Conservation (phyloP, 2,329 filamentous ascomycete species). For the Pyrenophora seminiperda region DNA sequence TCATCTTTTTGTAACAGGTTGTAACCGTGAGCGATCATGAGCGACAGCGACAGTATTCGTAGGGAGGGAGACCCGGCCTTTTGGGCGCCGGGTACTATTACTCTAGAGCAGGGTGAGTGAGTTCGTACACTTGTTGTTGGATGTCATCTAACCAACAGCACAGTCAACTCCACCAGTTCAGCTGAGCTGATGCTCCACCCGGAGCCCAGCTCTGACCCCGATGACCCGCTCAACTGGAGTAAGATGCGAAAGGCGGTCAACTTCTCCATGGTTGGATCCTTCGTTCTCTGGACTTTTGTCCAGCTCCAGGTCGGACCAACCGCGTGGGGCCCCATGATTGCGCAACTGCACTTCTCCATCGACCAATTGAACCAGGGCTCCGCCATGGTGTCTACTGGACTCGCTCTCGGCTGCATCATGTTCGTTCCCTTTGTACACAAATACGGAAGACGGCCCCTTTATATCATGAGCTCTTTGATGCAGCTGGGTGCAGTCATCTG, state of each 20-base stretch:
- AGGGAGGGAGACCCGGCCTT: slow-evolving; percentile 9
- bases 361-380: slow-evolving; percentile 52
- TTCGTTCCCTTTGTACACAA: slow-evolving; percentile 56
- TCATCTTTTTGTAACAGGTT: background rate
- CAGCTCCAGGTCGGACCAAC: slow-evolving; percentile 50
- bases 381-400: slow-evolving; percentile 51
- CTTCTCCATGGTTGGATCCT: slow-evolving; percentile 51
- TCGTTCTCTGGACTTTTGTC: slow-evolving; percentile 52
- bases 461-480: slow-evolving; percentile 50
- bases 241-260: slow-evolving; percentile 50
- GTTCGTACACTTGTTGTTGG: background rate
- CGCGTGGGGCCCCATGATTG: slow-evolving; percentile 51
- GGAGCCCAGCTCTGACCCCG: slow-evolving; percentile 15
- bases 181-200: slow-evolving; percentile 16
- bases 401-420: slow-evolving; percentile 52
- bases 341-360: slow-evolving; percentile 52
- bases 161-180: background rate
- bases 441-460: slow-evolving; percentile 54
- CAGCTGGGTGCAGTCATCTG: slow-evolving; percentile 50
- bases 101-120: slow-evolving; percentile 13
- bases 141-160: no score
- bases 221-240: slow-evolving; percentile 50
- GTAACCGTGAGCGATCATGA: no score
- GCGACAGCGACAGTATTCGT: background rate
- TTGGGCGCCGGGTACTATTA: slow-evolving; percentile 18